phyloP scores from a whole-genome alignment of 1,284 basidiomycete species.

The Cryptococcus sp. region DNA sequence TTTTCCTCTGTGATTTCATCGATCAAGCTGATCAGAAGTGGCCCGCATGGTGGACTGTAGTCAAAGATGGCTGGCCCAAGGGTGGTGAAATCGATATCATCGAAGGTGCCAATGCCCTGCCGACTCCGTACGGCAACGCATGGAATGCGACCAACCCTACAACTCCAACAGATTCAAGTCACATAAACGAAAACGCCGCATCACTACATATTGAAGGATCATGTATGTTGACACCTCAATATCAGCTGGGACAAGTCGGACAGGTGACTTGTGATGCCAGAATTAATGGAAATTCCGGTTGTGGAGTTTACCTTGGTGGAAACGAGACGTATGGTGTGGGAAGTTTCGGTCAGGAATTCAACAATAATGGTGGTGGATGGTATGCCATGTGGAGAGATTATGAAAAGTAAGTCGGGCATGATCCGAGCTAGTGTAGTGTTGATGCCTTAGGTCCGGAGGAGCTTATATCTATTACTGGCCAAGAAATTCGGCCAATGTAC shows the following conservation, averaged over 20 bases:
- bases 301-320: constrained; percentile 55
- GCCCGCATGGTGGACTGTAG: constrained; percentile 65
- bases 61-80: constrained; percentile 61
- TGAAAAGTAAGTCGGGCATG: constrained; percentile 23
- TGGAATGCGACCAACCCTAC: constrained; percentile 24
- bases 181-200: constrained; percentile 51
- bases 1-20: not conserved
- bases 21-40: constrained; percentile 40
- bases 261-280: constrained; percentile 56
- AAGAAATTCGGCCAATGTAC: constrained; percentile 29
- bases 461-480: constrained; percentile 42
- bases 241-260: constrained; percentile 23
- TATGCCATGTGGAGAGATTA: constrained; percentile 57
- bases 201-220: constrained; percentile 61
- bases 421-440: not conserved
- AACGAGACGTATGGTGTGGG: constrained; percentile 28
- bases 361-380: constrained; percentile 64
- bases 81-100: constrained; percentile 81
- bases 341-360: constrained; percentile 30
- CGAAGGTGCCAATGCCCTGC: constrained; percentile 63
- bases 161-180: constrained; percentile 51
- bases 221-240: constrained; percentile 58
- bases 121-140: constrained; percentile 19
- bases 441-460: constrained; percentile 21
- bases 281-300: constrained; percentile 59